Evolutionary conservation across 768 basidiomycete species (phyloP), one percentile per base, ranked within the genome.

Genomic region (Termitomyces sp.): DNA sequence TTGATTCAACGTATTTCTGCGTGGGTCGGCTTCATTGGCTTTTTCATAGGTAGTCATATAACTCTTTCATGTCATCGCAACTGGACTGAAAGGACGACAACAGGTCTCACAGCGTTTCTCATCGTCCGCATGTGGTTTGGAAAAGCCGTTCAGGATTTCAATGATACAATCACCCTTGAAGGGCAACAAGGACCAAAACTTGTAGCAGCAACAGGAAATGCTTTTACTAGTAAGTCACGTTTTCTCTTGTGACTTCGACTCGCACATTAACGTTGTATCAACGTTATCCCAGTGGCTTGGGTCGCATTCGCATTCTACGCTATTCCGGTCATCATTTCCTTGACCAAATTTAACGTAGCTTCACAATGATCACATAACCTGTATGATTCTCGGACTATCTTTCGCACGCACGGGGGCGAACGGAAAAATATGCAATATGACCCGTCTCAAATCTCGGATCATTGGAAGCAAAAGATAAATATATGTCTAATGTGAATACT

Each of bases 91-190:
- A 22, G 34, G 28, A 39, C 41, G 28, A 39, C 41, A n/a, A 31
- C 47, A 90, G 89, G 88, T 15, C 69, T 89, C 57, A 83, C 83
- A 3, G 76, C 86, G 9, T 88, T 88, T 73, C 75, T 90, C 20
- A 77, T 92, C 58, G 72, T 88, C 54, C 83, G 87, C 59, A 88
- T 92, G 81, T 90, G 86, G 82, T 90, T 90, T 60, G 88, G 85
- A 20, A 90, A 91, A 69, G 84, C 88, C 2, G 83, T 86, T 0
- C 80, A 85, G 53, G 89, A 90, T 65, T 92, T 92, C 72, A 92
- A 92, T 67, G 66, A 73, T 45, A 82, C 76, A 52, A 84, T 92
- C 52, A 60, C 73, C 26, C 68, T 77, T 9, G 78, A 79, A 59
- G 86, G 84, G 22, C 58, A 66, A 3, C 71, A 78, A 55, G 85